phyloP scores from a whole-genome alignment of 805 yeast species.

The Maudiozyma barnettii region DNA sequence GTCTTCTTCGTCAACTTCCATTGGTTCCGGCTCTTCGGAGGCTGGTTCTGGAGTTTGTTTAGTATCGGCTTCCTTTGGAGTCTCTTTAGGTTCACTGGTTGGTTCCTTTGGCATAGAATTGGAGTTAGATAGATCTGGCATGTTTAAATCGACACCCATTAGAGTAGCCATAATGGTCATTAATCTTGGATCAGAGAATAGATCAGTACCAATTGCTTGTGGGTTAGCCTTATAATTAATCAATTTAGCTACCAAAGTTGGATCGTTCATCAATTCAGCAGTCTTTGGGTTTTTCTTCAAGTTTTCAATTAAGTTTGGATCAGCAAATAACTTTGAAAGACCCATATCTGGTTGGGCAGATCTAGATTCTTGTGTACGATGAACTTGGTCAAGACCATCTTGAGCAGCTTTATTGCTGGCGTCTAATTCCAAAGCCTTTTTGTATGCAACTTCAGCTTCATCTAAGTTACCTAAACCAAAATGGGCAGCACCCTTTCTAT shows the following conservation, averaged over 20 bases:
- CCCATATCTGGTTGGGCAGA: conserved; percentile 60
- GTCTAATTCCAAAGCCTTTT: conserved; percentile 74
- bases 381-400: conserved; percentile 67
- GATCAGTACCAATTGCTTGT: conserved; percentile 55
- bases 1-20: conserved; percentile 30
- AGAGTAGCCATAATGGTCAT: conserved; percentile 82
- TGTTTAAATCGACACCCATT: conserved; percentile 69
- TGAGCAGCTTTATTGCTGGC: conserved; percentile 77
- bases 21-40: conserved; percentile 29
- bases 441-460: conserved; percentile 61
- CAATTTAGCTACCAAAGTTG: conserved; percentile 62
- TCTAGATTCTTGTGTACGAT: conserved; percentile 45
- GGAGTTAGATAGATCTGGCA: conserved; percentile 27
- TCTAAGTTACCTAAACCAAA: conserved; percentile 77
- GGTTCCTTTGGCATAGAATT: conserved; percentile 25
- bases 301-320: conserved; percentile 68
- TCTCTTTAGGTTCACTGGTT: conserved; percentile 14
- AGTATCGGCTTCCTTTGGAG: conserved; percentile 6
- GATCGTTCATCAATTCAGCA: conserved; percentile 78
- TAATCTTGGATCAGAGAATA: conserved; percentile 73
- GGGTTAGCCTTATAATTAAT: conserved; percentile 59
- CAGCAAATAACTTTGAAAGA: conserved; percentile 65
- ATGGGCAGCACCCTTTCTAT: conserved; percentile 87
- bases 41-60: conserved; percentile 11
- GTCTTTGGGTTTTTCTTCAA: conserved; percentile 81